Conservation (phyloP, 768 basidiomycete genomes). For the Hygrophorus russula region DNA sequence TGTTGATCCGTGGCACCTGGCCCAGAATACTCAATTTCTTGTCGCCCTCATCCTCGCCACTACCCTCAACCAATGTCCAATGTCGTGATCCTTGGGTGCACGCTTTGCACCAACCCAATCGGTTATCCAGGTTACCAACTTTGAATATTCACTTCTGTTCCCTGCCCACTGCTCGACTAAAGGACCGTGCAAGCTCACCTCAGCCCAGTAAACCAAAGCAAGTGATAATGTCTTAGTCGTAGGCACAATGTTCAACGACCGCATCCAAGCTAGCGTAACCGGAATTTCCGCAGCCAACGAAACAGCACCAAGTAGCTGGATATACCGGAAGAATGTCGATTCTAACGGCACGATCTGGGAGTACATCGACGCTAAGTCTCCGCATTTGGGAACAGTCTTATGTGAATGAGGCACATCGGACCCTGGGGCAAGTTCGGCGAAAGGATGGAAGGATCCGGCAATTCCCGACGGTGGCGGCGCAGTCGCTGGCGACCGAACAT, state of each 20-base stretch:
- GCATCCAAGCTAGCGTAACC: slow-evolving; percentile 65
- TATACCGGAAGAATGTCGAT: slow-evolving; percentile 42
- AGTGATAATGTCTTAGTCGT: slow-evolving; percentile 43
- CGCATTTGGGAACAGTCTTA: background rate
- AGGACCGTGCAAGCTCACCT: slow-evolving; percentile 53
- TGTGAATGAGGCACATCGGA: background rate
- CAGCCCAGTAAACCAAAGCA: slow-evolving; percentile 60
- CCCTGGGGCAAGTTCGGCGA: slow-evolving; percentile 3
- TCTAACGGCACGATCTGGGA: slow-evolving; percentile 33
- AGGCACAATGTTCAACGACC: slow-evolving; percentile 40
- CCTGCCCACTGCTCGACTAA: slow-evolving; percentile 37
- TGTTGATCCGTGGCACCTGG: too few relatives aligned
- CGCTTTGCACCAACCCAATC: slow-evolving; percentile 43
- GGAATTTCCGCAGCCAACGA: slow-evolving; percentile 50
- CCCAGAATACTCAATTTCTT: too few relatives aligned
- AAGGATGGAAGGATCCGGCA: background rate
- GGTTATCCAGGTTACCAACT: slow-evolving; percentile 39
- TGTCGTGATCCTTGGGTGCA: slow-evolving; percentile 28
- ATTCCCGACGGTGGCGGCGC: slow-evolving; percentile 4
- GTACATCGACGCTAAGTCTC: slow-evolving; percentile 6
- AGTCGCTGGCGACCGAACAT: slow-evolving; percentile 9
- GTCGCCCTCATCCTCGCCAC: slow-evolving; percentile 21
- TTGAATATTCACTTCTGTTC: slow-evolving; percentile 30
- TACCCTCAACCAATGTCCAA: slow-evolving; percentile 22
- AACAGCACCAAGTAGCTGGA: slow-evolving; percentile 47